phyloP scores from a whole-genome alignment of 2,329 filamentous ascomycete genomes.

The Waltergamsia citrina region DNA sequence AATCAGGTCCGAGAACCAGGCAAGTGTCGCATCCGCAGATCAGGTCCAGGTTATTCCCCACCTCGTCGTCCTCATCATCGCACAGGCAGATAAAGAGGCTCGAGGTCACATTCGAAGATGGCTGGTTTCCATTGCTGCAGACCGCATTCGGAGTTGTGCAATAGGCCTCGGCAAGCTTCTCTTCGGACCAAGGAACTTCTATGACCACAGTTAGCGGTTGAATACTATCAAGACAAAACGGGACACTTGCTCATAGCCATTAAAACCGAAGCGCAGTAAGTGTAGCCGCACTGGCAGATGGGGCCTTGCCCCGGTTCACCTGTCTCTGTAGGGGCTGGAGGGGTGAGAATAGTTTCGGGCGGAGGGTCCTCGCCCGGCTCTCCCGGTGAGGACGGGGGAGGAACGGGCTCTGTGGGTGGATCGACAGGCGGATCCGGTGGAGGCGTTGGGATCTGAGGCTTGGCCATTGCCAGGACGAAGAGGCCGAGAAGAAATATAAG shows the following conservation, averaged over 20 bases:
- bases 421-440: conserved; percentile 6
- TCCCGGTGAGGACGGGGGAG: conserved; percentile 10
- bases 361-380: conserved; percentile 4
- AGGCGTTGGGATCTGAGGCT: no score
- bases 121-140: conserved; percentile 17
- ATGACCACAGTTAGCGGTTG: conserved; percentile 6
- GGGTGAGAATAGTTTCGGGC: conserved; percentile 4
- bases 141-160: conserved; percentile 24
- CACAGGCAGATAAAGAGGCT: conserved; percentile 30
- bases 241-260: conserved; percentile 21
- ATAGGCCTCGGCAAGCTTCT: conserved; percentile 22
- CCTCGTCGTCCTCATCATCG: conserved; percentile 17
- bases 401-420: conserved; percentile 6
- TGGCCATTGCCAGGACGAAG: conserved; percentile 2
- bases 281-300: conserved; percentile 30
- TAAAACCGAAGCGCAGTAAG: conserved; percentile 28
- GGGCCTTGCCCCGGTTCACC: conserved; percentile 14
- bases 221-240: not conserved
- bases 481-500: not conserved
- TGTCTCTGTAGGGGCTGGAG: conserved; percentile 9
- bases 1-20: conserved; percentile 27
- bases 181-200: conserved; percentile 21
- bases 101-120: conserved; percentile 17
- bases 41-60: conserved; percentile 24
- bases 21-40: conserved; percentile 28